Evolutionary conservation across 441 rosid species (phyloP).

Genomic region (Adansonia madagascariensis): DNA sequence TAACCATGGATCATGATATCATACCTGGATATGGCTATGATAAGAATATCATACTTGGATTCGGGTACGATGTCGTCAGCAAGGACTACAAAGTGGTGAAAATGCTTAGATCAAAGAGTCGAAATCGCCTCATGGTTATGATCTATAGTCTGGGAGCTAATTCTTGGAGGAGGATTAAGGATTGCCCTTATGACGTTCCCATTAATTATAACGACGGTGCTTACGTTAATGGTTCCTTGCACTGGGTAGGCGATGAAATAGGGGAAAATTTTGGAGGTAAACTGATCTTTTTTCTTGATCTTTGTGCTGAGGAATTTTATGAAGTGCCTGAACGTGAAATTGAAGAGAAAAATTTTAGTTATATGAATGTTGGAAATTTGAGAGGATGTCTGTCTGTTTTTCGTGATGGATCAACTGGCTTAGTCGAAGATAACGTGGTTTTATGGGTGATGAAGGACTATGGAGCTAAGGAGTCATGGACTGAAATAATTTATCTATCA

Average conservation of each 20-base stretch:
- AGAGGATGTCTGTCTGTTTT: background rate
- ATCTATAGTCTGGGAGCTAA: background rate
- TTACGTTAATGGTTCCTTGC: background rate
- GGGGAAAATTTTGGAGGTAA: background rate
- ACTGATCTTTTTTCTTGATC: background rate
- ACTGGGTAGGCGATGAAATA: conserved; percentile 1
- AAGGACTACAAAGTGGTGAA: background rate
- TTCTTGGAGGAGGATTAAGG: background rate
- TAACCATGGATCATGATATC: background rate
- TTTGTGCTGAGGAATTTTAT: background rate
- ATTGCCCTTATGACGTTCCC: background rate
- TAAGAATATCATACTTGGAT: background rate
- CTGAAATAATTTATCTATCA: background rate
- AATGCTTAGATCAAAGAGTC: background rate
- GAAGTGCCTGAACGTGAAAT: background rate
- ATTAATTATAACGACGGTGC: background rate
- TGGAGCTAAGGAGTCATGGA: background rate
- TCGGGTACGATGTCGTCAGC: background rate
- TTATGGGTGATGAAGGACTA: conserved; percentile 5
- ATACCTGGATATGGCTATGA: background rate
- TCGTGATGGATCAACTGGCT: background rate
- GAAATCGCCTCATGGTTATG: background rate
- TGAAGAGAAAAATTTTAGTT: background rate
- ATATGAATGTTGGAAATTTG: background rate
- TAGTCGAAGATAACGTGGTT: background rate